phyloP scores from a whole-genome alignment of 352 stramenopile species.

The Elongisporangium prolatum region DNA sequence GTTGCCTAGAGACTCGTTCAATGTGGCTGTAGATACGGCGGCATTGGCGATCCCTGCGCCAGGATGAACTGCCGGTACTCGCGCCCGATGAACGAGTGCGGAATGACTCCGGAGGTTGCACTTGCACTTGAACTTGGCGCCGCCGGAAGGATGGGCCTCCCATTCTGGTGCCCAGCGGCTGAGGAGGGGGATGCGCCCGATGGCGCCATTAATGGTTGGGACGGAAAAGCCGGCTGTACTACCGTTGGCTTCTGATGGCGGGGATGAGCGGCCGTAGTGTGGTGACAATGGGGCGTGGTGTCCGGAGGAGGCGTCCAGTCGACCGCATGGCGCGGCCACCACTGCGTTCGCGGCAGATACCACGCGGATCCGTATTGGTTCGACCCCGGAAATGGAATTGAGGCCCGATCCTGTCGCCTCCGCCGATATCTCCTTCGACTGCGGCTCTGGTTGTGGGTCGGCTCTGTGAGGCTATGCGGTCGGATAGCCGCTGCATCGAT shows the following conservation, averaged over 20 bases:
- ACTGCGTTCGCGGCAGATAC: constrained; percentile 50
- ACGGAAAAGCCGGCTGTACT: constrained; percentile 6
- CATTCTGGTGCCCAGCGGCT: not conserved
- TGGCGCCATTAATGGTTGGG: constrained; percentile 1
- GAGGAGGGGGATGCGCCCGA: not conserved
- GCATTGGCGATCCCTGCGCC: constrained; percentile 26
- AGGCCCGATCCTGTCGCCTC: not conserved
- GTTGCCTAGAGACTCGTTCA: no score
- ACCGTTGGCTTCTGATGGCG: constrained; percentile 30
- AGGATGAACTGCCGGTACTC: constrained; percentile 51
- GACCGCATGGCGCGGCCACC: constrained; percentile 38
- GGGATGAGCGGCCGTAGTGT: constrained; percentile 6
- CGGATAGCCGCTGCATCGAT: not conserved
- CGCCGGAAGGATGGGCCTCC: not conserved
- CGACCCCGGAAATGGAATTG: constrained; percentile 9
- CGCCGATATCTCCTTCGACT: constrained; percentile 5
- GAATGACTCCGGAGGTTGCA: constrained; percentile 20
- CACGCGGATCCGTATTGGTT: constrained; percentile 20
- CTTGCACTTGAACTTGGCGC: constrained; percentile 9
- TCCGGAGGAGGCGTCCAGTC: constrained; percentile 11
- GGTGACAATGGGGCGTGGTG: constrained; percentile 18
- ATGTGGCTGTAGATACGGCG: constrained; percentile 23
- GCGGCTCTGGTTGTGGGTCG: not conserved
- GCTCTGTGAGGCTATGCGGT: not conserved
- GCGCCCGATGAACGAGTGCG: constrained; percentile 48